Evolutionary conservation across 2,329 filamentous ascomycete genomes (phyloP), one percentile per base, ranked within the genome.

Genomic region (Colletotrichum cereale): DNA sequence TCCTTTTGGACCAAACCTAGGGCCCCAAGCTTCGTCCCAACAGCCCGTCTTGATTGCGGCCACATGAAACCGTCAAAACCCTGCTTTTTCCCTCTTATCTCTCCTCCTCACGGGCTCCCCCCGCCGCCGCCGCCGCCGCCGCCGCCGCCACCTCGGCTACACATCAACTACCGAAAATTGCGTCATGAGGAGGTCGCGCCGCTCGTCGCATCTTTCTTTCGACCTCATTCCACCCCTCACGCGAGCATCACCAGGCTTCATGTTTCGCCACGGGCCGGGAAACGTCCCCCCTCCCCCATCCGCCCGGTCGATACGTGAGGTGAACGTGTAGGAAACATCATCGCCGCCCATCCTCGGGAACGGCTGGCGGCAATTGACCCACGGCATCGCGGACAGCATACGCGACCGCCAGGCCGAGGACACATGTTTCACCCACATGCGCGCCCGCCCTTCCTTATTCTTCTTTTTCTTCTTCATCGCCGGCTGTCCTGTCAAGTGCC

Each of bases 41-140:
- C 58, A 48, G 14, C 38, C 12, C 36, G 14, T 38, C 16, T 53
- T 62, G 47, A 66, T 34, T 38, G 53, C 58, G 62, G 36, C 65
- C 68, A 68, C 57, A 71, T 38, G 65, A 71, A 71, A 71, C 68
- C 47, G 21, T 66, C 65, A 68, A 67, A 66, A 52, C 52, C n/a
- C n/a, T 50, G 48, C 50, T 34, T 56, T 29, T 14, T 3, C 24
- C 24, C 12, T 16, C 36, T 12, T 12, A 14, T 16, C 21, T 42
- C 38, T n/a, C 38, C 5, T 18, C n/a, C n/a, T 36, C 29, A 42
- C 11, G 16, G 12, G 47, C 40, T 31, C n/a, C 26, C 12, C n/a
- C 26, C 12, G 26, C 40, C 29, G 38, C 38, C 38, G 14, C 1
- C 36, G 36, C 36, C 36, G 36, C 10, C 38, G 38, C 38, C 38